A percentile compares a stretch with the other conserved stretches of the same genome.
Conservation (phyloP, 805 yeast genomes). For the Metschnikowia aberdeeniae region DNA sequence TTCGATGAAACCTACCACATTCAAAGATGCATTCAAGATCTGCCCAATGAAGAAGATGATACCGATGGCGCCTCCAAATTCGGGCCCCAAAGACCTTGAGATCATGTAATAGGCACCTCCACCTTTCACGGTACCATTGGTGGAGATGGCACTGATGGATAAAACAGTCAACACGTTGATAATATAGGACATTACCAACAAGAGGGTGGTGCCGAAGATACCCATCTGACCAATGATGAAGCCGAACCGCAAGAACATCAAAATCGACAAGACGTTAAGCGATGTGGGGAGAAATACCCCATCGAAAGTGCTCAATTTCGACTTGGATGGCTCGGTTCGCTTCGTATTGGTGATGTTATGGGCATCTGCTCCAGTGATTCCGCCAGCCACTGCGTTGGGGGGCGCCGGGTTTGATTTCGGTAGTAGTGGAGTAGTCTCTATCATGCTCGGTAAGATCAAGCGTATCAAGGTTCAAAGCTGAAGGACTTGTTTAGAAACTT, state of each 20-base stretch:
- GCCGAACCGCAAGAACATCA: constrained; percentile 94
- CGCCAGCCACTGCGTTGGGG: not conserved
- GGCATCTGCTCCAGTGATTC: not conserved
- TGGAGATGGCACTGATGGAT: constrained; percentile 91
- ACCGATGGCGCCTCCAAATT: constrained; percentile 97
- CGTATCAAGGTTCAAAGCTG: too few relatives aligned
- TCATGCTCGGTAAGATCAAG: constrained; percentile 3
- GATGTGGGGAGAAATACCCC: constrained; percentile 96
- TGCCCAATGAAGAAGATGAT: constrained; percentile 93
- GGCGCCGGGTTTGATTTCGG: constrained; percentile 11
- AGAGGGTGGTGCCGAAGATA: constrained; percentile 64
- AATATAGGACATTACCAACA: constrained; percentile 68
- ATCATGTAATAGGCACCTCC: constrained; percentile 99
- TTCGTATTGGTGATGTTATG: not conserved
- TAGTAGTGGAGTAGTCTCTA: constrained; percentile 17
- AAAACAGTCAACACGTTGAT: constrained; percentile 83
- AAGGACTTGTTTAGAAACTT: too few relatives aligned
- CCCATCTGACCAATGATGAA: constrained; percentile 96
- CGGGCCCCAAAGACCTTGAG: constrained; percentile 92
- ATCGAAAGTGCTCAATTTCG: constrained; percentile 71
- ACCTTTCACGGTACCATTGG: constrained; percentile 95
- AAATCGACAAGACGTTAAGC: constrained; percentile 84
- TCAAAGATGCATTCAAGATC: constrained; percentile 83
- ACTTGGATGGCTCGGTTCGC: not conserved
- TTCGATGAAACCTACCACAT: constrained; percentile 93